These are phyloP conservation scores for Xylariaceae sp. DNA, from an alignment of 2,329 filamentous ascomycete species.

Conservation along the genomic window DNA sequence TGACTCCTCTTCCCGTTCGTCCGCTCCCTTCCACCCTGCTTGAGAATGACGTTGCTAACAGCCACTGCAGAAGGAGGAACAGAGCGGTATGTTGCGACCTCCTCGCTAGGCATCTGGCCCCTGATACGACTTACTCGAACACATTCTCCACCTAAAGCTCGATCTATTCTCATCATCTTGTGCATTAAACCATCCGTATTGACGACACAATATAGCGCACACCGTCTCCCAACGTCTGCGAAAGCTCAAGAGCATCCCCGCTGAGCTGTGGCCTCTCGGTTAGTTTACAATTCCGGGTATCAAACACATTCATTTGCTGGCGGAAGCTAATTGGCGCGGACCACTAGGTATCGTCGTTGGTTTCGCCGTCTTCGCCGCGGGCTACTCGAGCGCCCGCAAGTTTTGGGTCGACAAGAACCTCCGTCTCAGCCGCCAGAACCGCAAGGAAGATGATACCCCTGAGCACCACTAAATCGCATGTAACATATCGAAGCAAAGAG, in stretches of 20 bases:
- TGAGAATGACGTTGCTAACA: conserved; percentile 38
- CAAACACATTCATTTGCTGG: background rate
- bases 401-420: conserved; percentile 88
- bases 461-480: conserved; percentile 34
- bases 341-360: conserved; percentile 74
- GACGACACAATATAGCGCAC: conserved; percentile 63
- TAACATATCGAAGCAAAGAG: conserved; percentile 11
- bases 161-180: background rate
- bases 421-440: conserved; percentile 73
- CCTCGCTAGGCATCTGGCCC: conserved; percentile 19
- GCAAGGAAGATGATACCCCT: conserved; percentile 34
- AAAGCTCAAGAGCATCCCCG: conserved; percentile 83
- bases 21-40: conserved; percentile 10
- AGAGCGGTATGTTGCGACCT: conserved; percentile 56
- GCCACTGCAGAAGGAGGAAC: conserved; percentile 59
- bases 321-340: conserved; percentile 6
- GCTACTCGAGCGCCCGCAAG: conserved; percentile 81
- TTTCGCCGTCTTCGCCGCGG: conserved; percentile 77
- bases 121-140: conserved; percentile 6
- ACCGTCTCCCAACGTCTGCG: conserved; percentile 94
- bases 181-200: conserved; percentile 10
- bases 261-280: conserved; percentile 94
- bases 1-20: conserved; percentile 71
- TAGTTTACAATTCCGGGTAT: conserved; percentile 38
- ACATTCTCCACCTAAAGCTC: conserved; percentile 1